Percentiles rank a stretch among this genome's conserved stretches.
Conservation (phyloP, 148 eudicot genomes). For the Vaccinium myrtillus region DNA sequence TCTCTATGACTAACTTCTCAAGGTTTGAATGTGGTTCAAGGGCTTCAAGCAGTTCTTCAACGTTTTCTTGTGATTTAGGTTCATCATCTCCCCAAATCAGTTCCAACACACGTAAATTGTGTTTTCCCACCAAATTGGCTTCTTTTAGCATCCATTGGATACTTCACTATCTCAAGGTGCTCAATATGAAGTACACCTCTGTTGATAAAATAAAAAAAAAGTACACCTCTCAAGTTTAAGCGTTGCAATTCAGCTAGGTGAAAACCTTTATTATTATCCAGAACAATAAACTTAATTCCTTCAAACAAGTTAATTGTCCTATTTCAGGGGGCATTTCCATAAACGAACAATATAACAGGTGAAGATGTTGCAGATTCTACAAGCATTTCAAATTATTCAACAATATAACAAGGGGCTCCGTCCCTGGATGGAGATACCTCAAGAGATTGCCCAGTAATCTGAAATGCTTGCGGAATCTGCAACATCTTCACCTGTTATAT, state of each 20-base stretch:
- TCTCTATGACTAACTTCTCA: neutral
- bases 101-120: neutral
- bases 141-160: neutral
- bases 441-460: neutral
- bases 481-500: neutral
- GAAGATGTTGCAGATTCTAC: neutral
- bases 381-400: neutral
- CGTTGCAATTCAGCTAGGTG: neutral
- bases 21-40: neutral
- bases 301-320: neutral
- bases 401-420: no score
- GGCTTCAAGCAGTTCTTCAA: constrained; percentile 8
- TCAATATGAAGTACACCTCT: neutral
- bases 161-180: constrained; percentile 12
- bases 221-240: neutral
- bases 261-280: neutral
- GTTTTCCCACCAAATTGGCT: neutral
- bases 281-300: neutral
- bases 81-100: neutral
- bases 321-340: neutral
- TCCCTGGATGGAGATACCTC: neutral
- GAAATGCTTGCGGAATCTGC: neutral
- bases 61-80: neutral
- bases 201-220: no score
- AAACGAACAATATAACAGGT: neutral